These are phyloP conservation scores for Gracilaria vermiculophylla DNA, from an alignment of 23 red algal species.

Conservation along the genomic window DNA sequence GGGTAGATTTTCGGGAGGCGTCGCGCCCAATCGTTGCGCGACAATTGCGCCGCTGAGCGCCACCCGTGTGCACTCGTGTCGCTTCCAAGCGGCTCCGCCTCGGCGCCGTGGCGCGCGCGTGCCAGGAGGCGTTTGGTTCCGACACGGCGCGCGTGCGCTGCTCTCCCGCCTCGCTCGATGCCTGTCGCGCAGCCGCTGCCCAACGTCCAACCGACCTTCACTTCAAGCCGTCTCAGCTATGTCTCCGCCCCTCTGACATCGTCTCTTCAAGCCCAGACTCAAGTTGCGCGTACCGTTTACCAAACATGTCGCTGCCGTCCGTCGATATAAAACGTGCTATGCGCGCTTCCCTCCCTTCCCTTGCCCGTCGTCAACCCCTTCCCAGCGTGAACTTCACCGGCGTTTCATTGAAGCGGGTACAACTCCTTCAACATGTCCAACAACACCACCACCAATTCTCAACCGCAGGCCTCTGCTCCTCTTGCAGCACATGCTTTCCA, in stretches of 20 bases:
- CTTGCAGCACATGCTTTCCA: not conserved
- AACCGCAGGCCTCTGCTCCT: not conserved
- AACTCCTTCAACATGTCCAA: conserved; percentile 1
- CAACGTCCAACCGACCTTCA: not conserved
- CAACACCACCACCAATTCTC: not conserved
- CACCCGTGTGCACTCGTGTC: no score
- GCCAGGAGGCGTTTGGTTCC: not conserved
- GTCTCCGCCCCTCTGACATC: not conserved
- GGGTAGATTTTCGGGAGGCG: not conserved
- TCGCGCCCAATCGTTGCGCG: not conserved
- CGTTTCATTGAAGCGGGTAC: not conserved
- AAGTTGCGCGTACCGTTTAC: not conserved
- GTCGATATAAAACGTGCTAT: not conserved
- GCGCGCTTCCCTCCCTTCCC: not conserved
- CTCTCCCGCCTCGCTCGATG: no score
- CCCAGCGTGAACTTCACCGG: not conserved
- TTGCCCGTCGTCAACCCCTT: not conserved
- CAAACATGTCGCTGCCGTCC: not conserved
- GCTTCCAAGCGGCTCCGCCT: not conserved
- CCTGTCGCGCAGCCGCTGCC: no score
- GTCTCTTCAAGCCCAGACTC: not conserved
- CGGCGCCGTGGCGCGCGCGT: not conserved
- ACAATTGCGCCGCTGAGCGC: not conserved
- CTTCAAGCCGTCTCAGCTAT: not conserved
- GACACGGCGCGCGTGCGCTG: no score